Base-by-base conservation (phyloP, 345 rosid genomes). In the Eucalyptus regnans region DNA sequence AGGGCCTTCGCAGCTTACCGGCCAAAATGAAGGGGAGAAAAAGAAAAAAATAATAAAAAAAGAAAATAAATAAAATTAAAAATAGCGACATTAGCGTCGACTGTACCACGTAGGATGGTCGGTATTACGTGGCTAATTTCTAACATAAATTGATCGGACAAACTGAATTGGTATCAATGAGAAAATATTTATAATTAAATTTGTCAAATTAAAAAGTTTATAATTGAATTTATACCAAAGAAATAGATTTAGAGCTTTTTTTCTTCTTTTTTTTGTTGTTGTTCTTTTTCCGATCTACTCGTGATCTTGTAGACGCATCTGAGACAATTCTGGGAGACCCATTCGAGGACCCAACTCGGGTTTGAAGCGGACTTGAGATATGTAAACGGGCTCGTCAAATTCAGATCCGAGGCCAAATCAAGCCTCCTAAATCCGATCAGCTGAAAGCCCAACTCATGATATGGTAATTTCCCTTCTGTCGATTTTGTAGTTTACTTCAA, bases 11-110 rank as follows among this genome's bases (percentile, higher is more conserved):
- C 27, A 2, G 11, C 11, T 23, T 22, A 23, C 25, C 3, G 9
- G 0, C 60, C 5, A 56, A 56, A 56, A 56, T 56, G 29, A 23
- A 23, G 12, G 12, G 11, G 17, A 3, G 3, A 2, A 23, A 4
- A 23, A 4, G 0, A 8, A 4, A 22, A 56, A 49, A 49, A 41
- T 51, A 51, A 6, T 13, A 14, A 15, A 50, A 17, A 54, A 0
- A 22, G 17, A 2, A 51, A 51, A 8, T 8, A 54, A 56, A 52
- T 52, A 54, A 9, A 22, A 23, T 56, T 22, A 56, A 56, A 56
- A 23, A 56, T 56, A 9, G 2, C 6, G 5, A 56, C 12, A 2
- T 9, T 2, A 1, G 0, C 0, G 2, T 0, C 5, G 5, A 2
- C 0, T 4, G 3, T 54, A 54, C 11, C 12, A 22, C 27, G 3